phyloP scores from a whole-genome alignment of 768 basidiomycete genomes.

The Pleurotus sapidus region DNA sequence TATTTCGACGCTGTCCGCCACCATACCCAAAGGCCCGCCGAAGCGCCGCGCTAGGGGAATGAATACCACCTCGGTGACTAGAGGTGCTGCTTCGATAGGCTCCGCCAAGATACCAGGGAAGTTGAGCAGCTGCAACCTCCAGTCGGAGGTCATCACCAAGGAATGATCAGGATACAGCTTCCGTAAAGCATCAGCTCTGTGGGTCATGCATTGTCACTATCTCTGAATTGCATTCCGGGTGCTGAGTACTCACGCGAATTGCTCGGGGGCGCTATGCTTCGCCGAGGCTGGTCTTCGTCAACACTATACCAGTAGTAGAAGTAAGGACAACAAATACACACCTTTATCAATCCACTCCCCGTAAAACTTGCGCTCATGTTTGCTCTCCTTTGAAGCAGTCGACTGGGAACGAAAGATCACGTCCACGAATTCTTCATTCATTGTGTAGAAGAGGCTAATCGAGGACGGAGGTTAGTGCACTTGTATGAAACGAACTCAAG shows the following conservation, averaged over 20 bases:
- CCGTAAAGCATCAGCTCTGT: constrained; percentile 46
- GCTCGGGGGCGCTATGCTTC: constrained; percentile 40
- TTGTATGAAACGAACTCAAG: too few species aligned
- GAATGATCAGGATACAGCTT: constrained; percentile 62
- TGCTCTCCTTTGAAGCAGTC: neutral
- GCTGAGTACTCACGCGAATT: constrained; percentile 37
- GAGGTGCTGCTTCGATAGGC: constrained; percentile 44
- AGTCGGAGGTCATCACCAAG: constrained; percentile 50
- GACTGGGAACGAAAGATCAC: neutral
- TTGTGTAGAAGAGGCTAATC: too few species aligned
- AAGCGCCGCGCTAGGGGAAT: constrained; percentile 40
- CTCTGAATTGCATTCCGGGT: too few species aligned
- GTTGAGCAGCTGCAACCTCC: constrained; percentile 40
- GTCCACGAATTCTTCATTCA: neutral
- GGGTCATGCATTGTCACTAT: neutral
- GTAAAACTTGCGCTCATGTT: constrained; percentile 30
- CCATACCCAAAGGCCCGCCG: constrained; percentile 44
- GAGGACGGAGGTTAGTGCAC: too few species aligned
- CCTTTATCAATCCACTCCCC: constrained; percentile 51
- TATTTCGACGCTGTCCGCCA: constrained; percentile 48
- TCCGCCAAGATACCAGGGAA: constrained; percentile 48
- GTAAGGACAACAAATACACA: constrained; percentile 18
- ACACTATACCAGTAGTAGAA: neutral
- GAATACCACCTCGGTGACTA: constrained; percentile 50
- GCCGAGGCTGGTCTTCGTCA: constrained; percentile 42